phyloP scores from a whole-genome alignment of 805 yeast genomes.

The Candida maltosa region DNA sequence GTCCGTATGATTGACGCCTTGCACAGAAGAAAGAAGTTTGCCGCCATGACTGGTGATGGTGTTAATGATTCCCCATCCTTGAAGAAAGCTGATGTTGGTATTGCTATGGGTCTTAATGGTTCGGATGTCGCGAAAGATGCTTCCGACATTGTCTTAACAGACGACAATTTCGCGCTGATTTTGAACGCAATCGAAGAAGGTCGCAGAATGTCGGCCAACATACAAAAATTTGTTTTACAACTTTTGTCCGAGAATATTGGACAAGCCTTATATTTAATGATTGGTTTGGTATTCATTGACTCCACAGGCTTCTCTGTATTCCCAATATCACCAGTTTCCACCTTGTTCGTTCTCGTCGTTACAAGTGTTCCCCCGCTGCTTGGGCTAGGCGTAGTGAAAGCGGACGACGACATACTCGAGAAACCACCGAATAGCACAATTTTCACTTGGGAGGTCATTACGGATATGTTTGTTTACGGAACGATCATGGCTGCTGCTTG shows the following conservation, averaged over 20 bases:
- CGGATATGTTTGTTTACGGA: constrained; percentile 40
- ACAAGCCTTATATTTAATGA: constrained; percentile 60
- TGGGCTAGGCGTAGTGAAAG: constrained; percentile 62
- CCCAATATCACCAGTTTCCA: constrained; percentile 62
- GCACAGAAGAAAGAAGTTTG: constrained; percentile 33
- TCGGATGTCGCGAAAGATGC: constrained; percentile 87
- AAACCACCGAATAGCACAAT: constrained; percentile 35
- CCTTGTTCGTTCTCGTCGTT: constrained; percentile 73
- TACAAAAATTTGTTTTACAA: constrained; percentile 75
- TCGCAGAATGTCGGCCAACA: constrained; percentile 73
- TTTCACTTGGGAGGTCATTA: constrained; percentile 38
- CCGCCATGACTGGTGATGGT: constrained; percentile 57
- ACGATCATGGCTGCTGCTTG: constrained; percentile 41
- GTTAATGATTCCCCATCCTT: constrained; percentile 79
- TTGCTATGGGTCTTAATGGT: constrained; percentile 78
- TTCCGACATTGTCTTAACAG: constrained; percentile 67
- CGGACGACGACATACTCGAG: constrained; percentile 35
- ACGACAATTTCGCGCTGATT: constrained; percentile 76
- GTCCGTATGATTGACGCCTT: constrained; percentile 41
- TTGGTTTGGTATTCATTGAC: constrained; percentile 35
- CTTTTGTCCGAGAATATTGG: constrained; percentile 71
- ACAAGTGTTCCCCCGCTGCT: constrained; percentile 83
- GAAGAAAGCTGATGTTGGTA: constrained; percentile 76
- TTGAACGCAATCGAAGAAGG: constrained; percentile 79
- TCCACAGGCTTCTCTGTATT: constrained; percentile 31